Evolutionary conservation across 495 filamentous ascomycete genomes (phyloP), one percentile per base, ranked within the genome.

Genomic region (Evansstolkia leycettana): DNA sequence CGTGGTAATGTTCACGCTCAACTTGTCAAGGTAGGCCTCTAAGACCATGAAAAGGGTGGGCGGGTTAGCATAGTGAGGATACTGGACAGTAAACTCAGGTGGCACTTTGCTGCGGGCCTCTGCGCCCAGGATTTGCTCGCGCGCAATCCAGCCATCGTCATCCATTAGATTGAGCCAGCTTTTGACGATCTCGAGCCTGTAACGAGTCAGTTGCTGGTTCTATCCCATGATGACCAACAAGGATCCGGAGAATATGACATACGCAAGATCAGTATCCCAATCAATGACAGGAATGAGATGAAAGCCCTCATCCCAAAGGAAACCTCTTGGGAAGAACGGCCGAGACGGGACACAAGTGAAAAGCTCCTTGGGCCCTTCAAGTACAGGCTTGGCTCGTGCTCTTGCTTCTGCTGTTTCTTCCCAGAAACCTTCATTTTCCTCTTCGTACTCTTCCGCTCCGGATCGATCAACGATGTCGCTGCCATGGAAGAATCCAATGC

Each of bases 241-340:
- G 23, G 17, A 2, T 16, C 31, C 13, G 17, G 24, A 12, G 15
- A 31, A 31, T 34, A 23, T n/a, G 9, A 60, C 70, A 28, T 59
- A 75, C 62, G 84, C 79, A 31, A 98, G 72, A 52, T 94, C 87
- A 20, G 83, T 76, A 48, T 98, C 90, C 75, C 84, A 98, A 44
- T 96, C 92, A 14, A 81, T 70, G 30, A 98, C 74, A 12, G 92
- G 92, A 36, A 96, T 69, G 23, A 96, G 66, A 50, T 98, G 90
- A 59, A 96, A 98, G 2, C 90, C 90, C 50, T 98, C 90, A 53
- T 98, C 90, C 90, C 90, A 98, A 6, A 94, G 67, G 57, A 98
- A 98, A 0, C 90, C 90, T 48, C 90, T 65, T 0, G 90, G 92
- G 55, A 98, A 98, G 69, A 96, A 98, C 1, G 90, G 84, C 11